A percentile compares a stretch with the other conserved stretches of the same genome.
Conservation (phyloP, 169 alveolate genomes). For the Plasmodium knowlesi region DNA sequence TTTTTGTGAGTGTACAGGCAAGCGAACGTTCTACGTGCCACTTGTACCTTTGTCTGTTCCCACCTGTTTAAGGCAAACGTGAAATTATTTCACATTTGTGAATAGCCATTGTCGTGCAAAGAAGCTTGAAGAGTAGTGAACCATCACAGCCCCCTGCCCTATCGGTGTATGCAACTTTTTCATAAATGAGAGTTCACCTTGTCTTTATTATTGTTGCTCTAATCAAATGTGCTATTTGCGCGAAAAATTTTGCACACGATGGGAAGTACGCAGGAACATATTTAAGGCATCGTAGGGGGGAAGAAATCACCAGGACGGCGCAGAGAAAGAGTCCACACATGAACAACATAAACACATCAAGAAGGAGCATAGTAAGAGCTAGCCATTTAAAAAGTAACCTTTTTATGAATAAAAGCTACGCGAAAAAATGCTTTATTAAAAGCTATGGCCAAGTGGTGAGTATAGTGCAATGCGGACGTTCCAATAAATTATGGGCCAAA, state of each 20-base stretch:
- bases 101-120: not conserved
- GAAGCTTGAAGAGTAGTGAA: not conserved
- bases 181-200: constrained; percentile 23
- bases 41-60: not conserved
- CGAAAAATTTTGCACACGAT: not conserved
- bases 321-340: not conserved
- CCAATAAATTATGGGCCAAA: constrained; percentile 79
- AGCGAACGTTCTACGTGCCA: not conserved
- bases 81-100: not conserved
- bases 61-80: constrained; percentile 1
- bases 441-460: not conserved
- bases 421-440: constrained; percentile 16
- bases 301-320: not conserved
- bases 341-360: not conserved
- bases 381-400: constrained; percentile 5
- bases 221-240: constrained; percentile 37
- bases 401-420: constrained; percentile 1
- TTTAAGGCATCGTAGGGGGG: constrained; percentile 15
- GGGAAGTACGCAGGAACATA: not conserved
- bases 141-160: not conserved
- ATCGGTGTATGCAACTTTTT: not conserved
- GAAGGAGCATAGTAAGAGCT: not conserved
- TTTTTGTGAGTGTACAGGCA: not conserved
- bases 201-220: not conserved
- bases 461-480: constrained; percentile 15